Conservation (phyloP, 331 rosid species). For the Malus hybrid region DNA sequence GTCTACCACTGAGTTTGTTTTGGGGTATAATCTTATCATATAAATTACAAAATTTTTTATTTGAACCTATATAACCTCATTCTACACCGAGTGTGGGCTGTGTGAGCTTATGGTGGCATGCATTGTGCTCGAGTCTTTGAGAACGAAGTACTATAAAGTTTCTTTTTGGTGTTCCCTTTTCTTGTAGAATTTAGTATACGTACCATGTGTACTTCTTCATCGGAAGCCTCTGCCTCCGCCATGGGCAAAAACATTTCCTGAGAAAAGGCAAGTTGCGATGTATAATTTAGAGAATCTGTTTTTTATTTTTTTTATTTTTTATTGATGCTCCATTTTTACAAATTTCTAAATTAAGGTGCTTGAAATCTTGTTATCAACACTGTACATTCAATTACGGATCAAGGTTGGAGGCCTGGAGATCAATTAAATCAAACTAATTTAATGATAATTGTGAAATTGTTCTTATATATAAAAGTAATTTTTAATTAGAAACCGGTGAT, state of each 20-base stretch:
- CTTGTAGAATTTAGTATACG: too few species aligned
- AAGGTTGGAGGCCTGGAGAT: background rate
- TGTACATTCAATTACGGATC: background rate
- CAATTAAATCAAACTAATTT: too few species aligned
- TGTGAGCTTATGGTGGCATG: too few species aligned
- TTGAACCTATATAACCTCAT: too few species aligned
- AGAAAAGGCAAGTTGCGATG: constrained; percentile 52
- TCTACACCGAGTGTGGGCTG: too few species aligned
- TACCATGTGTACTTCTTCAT: constrained; percentile 18
- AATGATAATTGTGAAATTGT: too few species aligned
- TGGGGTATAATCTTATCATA: too few species aligned
- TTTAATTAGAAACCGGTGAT: too few species aligned
- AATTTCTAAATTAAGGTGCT: background rate
- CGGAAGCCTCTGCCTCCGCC: constrained; percentile 70
- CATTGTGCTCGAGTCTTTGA: background rate
- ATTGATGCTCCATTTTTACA: background rate
- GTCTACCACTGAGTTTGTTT: too few species aligned
- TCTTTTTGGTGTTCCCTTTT: background rate
- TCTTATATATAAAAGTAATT: too few species aligned
- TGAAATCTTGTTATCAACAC: background rate
- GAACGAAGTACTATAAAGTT: background rate
- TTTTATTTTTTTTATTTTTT: background rate
- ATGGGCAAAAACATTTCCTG: constrained; percentile 94
- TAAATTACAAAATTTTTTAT: too few species aligned
- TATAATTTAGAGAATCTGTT: background rate